phyloP scores from a whole-genome alignment of 805 yeast genomes.

The Barnettozyma pratensis region DNA sequence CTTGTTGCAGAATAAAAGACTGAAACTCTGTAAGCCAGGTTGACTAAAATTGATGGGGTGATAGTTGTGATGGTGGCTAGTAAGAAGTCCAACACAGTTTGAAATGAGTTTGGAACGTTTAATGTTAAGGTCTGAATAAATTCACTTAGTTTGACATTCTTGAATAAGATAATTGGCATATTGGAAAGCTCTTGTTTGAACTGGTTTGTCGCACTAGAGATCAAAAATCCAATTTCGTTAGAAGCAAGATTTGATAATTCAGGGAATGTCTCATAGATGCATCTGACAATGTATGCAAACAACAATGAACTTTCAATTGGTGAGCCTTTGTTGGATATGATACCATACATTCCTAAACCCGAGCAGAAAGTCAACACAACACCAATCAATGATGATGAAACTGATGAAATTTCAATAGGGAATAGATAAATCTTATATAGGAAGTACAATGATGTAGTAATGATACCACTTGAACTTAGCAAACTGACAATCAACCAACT shows the following conservation, averaged over 20 bases:
- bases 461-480: constrained; percentile 64
- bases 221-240: constrained; percentile 34
- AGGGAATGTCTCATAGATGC: constrained; percentile 90
- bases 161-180: constrained; percentile 25
- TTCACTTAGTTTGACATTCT: constrained; percentile 20
- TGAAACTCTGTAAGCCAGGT: constrained; percentile 77
- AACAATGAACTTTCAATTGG: constrained; percentile 84
- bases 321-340: constrained; percentile 78
- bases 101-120: constrained; percentile 25
- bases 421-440: constrained; percentile 78
- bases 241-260: constrained; percentile 61
- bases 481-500: constrained; percentile 71
- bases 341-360: constrained; percentile 76
- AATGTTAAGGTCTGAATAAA: constrained; percentile 16
- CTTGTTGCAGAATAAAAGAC: constrained; percentile 92
- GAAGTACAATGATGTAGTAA: constrained; percentile 73
- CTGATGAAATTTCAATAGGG: constrained; percentile 54
- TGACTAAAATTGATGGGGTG: constrained; percentile 75
- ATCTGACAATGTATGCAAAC: constrained; percentile 87
- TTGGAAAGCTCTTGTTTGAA: constrained; percentile 28
- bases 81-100: constrained; percentile 35
- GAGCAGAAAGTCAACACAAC: constrained; percentile 73
- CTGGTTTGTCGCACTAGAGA: constrained; percentile 30
- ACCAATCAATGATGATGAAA: constrained; percentile 83
- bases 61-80: constrained; percentile 47